Conservation (phyloP, 2,329 filamentous ascomycete species). For the Coleophoma cylindrospora region DNA sequence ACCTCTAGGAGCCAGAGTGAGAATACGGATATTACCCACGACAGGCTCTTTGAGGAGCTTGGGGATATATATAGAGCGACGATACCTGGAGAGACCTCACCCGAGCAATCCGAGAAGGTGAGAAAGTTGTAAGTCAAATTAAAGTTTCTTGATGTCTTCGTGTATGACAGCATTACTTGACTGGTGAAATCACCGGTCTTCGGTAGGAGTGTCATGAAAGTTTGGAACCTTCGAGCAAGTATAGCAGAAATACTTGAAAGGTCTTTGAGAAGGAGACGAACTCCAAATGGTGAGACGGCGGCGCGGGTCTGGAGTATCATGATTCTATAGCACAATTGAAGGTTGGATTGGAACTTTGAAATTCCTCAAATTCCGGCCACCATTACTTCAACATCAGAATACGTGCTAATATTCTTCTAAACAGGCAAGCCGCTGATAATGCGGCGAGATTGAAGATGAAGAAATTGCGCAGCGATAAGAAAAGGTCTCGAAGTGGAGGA, state of each 20-base stretch:
- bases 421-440: slow-evolving; percentile 20
- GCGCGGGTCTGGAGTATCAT: no score
- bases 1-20: slow-evolving; percentile 16
- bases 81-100: slow-evolving; percentile 29
- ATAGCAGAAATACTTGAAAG: no score
- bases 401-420: not conserved
- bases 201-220: no score
- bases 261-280: no score
- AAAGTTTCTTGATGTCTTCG: not conserved
- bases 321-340: no score
- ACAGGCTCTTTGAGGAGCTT: slow-evolving; percentile 22
- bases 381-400: no score
- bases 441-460: slow-evolving; percentile 21
- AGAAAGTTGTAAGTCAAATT: slow-evolving; percentile 30
- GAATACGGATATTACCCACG: slow-evolving; percentile 22
- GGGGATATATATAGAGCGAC: slow-evolving; percentile 17
- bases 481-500: slow-evolving; percentile 14
- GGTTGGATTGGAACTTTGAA: no score
- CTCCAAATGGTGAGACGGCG: no score
- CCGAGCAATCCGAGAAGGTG: slow-evolving; percentile 48
- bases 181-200: no score
- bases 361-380: no score
- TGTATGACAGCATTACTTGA: no score
- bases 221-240: no score
- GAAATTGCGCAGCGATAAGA: slow-evolving; percentile 27